These are phyloP conservation scores for Monosporozyma unispora DNA, from an alignment of 805 yeast species.

Conservation along the genomic window DNA sequence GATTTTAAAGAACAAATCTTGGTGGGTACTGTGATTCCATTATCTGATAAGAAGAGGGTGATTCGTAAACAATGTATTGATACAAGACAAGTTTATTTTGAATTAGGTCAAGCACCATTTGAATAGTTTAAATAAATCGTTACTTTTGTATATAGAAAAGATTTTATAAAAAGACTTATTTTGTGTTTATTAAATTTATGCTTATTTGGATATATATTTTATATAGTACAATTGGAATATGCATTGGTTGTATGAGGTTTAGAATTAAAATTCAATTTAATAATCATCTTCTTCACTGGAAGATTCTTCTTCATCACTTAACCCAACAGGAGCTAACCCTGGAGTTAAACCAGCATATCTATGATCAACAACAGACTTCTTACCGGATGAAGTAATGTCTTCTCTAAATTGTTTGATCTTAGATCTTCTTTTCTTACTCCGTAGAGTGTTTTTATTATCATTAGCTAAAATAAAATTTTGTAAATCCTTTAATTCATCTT, in stretches of 20 bases:
- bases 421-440: conserved; percentile 25
- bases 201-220: background rate
- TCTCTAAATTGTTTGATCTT: conserved; percentile 27
- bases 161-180: background rate
- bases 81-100: conserved; percentile 69
- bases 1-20: conserved; percentile 47
- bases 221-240: conserved; percentile 1
- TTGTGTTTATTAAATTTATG: background rate
- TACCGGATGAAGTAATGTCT: conserved; percentile 10
- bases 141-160: background rate
- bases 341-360: conserved; percentile 64
- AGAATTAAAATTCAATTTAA: background rate
- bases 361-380: conserved; percentile 14
- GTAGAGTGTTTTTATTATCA: conserved; percentile 33
- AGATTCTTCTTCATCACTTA: conserved; percentile 43
- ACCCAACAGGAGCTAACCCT: conserved; percentile 76
- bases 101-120: conserved; percentile 35
- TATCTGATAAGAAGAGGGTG: conserved; percentile 67
- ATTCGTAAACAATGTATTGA: conserved; percentile 73
- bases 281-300: conserved; percentile 22
- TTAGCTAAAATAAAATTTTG: conserved; percentile 38
- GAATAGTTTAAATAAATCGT: conserved; percentile 19
- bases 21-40: conserved; percentile 37
- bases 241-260: background rate
- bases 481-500: conserved; percentile 35